Evolutionary conservation across 2,329 filamentous ascomycete species (phyloP), one percentile per base, ranked within the genome.

Genomic region (Cladophialophora psammophila): DNA sequence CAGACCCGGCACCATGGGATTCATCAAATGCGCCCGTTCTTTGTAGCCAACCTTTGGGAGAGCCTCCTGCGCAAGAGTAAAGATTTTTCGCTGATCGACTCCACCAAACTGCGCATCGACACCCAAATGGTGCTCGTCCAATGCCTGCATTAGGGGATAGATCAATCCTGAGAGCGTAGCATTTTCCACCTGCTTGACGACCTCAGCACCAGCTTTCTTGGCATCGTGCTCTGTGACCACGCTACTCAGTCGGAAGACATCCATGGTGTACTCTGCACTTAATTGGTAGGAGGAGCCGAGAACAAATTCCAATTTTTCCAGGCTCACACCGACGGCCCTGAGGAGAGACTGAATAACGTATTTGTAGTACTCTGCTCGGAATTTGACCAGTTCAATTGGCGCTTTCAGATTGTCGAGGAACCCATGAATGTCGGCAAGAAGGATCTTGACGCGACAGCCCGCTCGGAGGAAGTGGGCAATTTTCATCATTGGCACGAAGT

Each of bases 101-200:
- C 90, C 92, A 64, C 94, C 94, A 69, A 97, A 94, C 76, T 99
- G 93, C 1, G 87, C 90, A 78, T 99, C 94, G 3, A 94, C 92
- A 65, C 89, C 89, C 3, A 99, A 84, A 83, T 97, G 89, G 81
- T 95, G 86, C 81, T 98, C 94, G 75, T 98, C 94, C 55, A 98
- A 82, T 0, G 91, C 91, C 80, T 98, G 95, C 80, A 99, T 89
- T 56, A 96, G 84, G 0, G 92, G 92, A 83, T 96, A 96, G 69
- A 94, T 86, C 12, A 94, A 84, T 0, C 91, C 92, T 64, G 86
- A 88, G 63, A 96, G 78, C 2, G 90, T 87, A 9, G 90, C 87
- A 75, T 94, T 93, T 64, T 87, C 86, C 3, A 90, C 88, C 82
- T 98, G 93, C 85, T 98, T 98, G 72, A 99, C 94, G 7, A 98